Percentiles rank a stretch among this genome's conserved stretches.
These are phyloP conservation scores for Rosellinia necatrix DNA, from an alignment of 2,329 filamentous ascomycete genomes.

Conservation along the genomic window DNA sequence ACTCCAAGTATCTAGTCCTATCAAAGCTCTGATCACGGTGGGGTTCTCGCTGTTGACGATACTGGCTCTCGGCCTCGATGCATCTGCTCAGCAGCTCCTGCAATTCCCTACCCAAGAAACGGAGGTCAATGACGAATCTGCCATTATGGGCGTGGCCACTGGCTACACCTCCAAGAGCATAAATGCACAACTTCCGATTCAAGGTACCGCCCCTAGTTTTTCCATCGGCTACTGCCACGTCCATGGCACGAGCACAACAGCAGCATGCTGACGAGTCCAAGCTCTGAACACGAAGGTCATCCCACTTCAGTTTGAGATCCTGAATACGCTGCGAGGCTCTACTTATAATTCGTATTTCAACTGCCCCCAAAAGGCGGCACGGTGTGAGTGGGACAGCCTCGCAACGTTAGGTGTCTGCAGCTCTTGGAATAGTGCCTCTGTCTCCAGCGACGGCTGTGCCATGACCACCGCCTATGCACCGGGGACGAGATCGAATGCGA, in stretches of 20 bases:
- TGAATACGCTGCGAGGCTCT: conserved; percentile 17
- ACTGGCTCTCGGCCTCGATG: conserved; percentile 30
- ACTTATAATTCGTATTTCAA: conserved; percentile 19
- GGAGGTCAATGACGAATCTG: conserved; percentile 14
- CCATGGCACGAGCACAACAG: not conserved
- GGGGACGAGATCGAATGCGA: not conserved
- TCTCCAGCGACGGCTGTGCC: conserved; percentile 3
- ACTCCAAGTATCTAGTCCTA: conserved; percentile 6
- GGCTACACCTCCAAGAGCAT: conserved; percentile 21
- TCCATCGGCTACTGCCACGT: not conserved
- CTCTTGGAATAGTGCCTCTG: conserved; percentile 16
- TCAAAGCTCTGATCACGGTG: conserved; percentile 7
- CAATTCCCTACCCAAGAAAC: conserved; percentile 17
- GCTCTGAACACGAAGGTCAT: conserved; percentile 19
- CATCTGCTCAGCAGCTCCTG: conserved; percentile 30
- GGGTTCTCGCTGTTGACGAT: conserved; percentile 28
- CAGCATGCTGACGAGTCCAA: not conserved
- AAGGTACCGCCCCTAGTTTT: not conserved
- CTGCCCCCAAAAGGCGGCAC: conserved; percentile 19
- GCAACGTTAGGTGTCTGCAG: conserved; percentile 25
- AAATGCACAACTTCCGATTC: not conserved
- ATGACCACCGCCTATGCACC: not conserved
- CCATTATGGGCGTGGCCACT: conserved; percentile 14
- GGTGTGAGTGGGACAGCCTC: conserved; percentile 20
- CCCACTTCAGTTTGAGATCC: conserved; percentile 15